These are phyloP conservation scores for Agrocybe chaxingu DNA, from an alignment of 768 basidiomycete genomes.

Conservation along the genomic window DNA sequence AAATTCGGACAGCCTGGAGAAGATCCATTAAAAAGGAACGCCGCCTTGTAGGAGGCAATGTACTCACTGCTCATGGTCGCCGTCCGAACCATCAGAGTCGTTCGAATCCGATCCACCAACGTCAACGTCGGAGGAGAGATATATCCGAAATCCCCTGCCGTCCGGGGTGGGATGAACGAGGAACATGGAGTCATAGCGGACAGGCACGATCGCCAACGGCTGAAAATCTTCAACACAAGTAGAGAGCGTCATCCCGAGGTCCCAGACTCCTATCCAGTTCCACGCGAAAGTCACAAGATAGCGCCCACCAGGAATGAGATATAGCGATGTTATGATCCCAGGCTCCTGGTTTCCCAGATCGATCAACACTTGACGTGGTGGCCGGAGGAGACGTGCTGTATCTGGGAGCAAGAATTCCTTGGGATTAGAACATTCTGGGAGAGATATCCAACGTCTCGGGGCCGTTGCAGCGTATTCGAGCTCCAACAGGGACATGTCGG, in stretches of 20 bases:
- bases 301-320: slow-evolving; percentile 27
- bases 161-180: slow-evolving; percentile 13
- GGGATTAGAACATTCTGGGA: slow-evolving; percentile 6
- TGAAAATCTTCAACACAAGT: slow-evolving; percentile 9
- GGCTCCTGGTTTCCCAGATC: slow-evolving; percentile 3
- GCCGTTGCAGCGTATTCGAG: slow-evolving; percentile 24
- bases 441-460: slow-evolving; percentile 15
- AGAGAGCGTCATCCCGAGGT: slow-evolving; percentile 18
- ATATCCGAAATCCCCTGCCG: slow-evolving; percentile 11
- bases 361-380: neutral
- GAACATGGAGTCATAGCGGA: slow-evolving; percentile 3
- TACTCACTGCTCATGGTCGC: too few species aligned
- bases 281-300: slow-evolving; percentile 21
- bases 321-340: slow-evolving; percentile 5
- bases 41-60: too few species aligned
- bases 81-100: neutral
- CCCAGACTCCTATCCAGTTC: slow-evolving; percentile 20
- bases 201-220: neutral
- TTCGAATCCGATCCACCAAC: neutral
- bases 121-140: slow-evolving; percentile 1
- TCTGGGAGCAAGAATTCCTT: neutral
- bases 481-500: slow-evolving; percentile 21
- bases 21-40: too few species aligned
- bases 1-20: neutral
- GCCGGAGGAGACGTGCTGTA: slow-evolving; percentile 7